Percentiles rank a stretch among this genome's conserved stretches.
Conservation (phyloP, 176 grass and related monocot genomes). For the Cenchrus fungigraminus region DNA sequence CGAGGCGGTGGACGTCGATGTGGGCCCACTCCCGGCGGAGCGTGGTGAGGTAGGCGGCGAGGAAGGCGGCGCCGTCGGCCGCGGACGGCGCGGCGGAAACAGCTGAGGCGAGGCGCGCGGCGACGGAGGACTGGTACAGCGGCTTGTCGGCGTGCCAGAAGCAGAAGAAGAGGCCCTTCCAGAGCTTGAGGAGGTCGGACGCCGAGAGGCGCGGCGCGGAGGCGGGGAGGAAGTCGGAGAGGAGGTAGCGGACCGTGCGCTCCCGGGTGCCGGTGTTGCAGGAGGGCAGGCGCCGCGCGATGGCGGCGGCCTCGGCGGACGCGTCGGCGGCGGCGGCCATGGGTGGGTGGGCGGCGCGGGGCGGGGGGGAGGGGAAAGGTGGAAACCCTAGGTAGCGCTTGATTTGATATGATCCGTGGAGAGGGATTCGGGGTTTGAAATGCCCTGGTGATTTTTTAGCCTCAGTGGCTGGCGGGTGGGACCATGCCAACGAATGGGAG, state of each 20-base stretch:
- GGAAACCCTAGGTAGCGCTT: slow-evolving; percentile 45
- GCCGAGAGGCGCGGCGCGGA: slow-evolving; percentile 43
- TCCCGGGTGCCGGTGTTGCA: slow-evolving; percentile 53
- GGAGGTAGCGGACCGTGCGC: slow-evolving; percentile 63
- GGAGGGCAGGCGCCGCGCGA: slow-evolving; percentile 79
- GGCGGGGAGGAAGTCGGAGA: slow-evolving; percentile 46
- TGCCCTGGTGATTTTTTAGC: slow-evolving; percentile 17
- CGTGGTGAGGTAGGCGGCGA: slow-evolving; percentile 72
- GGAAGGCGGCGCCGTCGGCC: slow-evolving; percentile 55
- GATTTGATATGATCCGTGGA: slow-evolving; percentile 40
- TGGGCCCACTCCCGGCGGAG: slow-evolving; percentile 81
- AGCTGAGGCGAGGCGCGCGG: slow-evolving; percentile 64
- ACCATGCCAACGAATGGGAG: background rate
- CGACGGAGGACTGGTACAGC: slow-evolving; percentile 68
- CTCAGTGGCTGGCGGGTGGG: background rate
- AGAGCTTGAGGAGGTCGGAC: slow-evolving; percentile 77
- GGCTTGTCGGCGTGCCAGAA: slow-evolving; percentile 96
- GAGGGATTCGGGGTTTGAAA: slow-evolving; percentile 48
- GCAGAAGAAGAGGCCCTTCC: slow-evolving; percentile 99
- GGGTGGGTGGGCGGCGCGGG: background rate
- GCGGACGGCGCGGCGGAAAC: slow-evolving; percentile 47
- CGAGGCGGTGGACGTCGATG: slow-evolving; percentile 91
- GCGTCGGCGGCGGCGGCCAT: slow-evolving; percentile 44
- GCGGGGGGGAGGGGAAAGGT: background rate
- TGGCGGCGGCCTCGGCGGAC: slow-evolving; percentile 50